These are phyloP conservation scores for Solanum phureja DNA, from an alignment of 257 asterid genomes.

Conservation along the genomic window DNA sequence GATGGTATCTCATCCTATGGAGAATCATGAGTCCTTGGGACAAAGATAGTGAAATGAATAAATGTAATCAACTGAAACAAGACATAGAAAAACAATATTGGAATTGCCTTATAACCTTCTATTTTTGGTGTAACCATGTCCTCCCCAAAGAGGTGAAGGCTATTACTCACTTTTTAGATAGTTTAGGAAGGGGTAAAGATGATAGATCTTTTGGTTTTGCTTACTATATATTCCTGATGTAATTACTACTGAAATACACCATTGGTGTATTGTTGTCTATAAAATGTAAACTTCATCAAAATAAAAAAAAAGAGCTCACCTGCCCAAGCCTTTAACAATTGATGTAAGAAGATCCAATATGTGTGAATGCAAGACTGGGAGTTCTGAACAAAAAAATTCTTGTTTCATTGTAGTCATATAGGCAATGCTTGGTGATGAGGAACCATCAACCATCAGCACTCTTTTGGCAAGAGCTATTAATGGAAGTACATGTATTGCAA, in stretches of 20 bases:
- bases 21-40: not conserved
- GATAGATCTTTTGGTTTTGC: not conserved
- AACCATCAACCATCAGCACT: slow-evolving; percentile 78
- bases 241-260: not conserved
- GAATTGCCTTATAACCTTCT: not conserved
- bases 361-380: slow-evolving; percentile 53
- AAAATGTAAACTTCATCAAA: not conserved
- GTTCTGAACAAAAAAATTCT: slow-evolving; percentile 67
- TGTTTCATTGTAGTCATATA: slow-evolving; percentile 47
- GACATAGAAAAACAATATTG: not conserved
- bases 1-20: not conserved
- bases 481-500: slow-evolving; percentile 54
- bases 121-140: not conserved
- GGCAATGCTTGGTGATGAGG: slow-evolving; percentile 33
- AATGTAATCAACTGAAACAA: not conserved
- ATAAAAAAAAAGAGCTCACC: slow-evolving; percentile 24
- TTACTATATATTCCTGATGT: not conserved
- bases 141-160: not conserved
- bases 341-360: slow-evolving; percentile 67
- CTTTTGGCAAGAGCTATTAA: slow-evolving; percentile 56
- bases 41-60: not conserved
- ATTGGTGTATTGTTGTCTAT: not conserved
- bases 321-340: slow-evolving; percentile 52
- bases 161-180: not conserved
- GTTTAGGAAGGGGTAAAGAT: not conserved